Percentiles rank a stretch among this genome's conserved stretches.
Evolutionary conservation across 2,329 filamentous ascomycete genomes (phyloP).

Genomic region (Claviceps sp.): DNA sequence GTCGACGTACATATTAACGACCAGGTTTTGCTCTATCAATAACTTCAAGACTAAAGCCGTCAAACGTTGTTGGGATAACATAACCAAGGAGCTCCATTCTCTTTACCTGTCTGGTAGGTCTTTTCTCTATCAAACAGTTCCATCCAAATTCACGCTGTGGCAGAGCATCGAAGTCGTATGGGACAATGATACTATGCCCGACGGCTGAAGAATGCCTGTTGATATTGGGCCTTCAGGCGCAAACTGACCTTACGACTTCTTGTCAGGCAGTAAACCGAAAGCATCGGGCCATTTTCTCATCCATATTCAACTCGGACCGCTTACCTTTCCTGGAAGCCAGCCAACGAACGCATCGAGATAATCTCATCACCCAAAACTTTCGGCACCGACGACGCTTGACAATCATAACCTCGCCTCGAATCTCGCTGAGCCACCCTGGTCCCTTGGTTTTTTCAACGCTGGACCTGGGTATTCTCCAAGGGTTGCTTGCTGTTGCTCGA

Average conservation of each 20-base stretch:
- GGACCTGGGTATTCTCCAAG: not conserved
- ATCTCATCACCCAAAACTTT: not conserved
- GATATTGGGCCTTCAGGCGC: conserved; percentile 5
- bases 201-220: not conserved
- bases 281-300: not conserved
- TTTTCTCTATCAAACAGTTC: not conserved
- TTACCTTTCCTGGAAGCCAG: not conserved
- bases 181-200: not conserved
- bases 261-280: not conserved
- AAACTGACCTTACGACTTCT: conserved; percentile 1
- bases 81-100: not conserved
- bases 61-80: not conserved
- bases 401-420: not conserved
- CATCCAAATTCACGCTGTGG: not conserved
- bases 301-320: not conserved
- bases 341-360: not conserved
- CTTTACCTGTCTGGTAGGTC: not conserved
- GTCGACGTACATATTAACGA: not conserved
- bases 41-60: not conserved
- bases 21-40: not conserved
- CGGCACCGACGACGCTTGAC: not conserved
- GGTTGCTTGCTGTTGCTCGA: not conserved
- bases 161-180: not conserved
- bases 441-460: not conserved
- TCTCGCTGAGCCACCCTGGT: not conserved